Evolutionary conservation across 805 yeast species (phyloP).

Genomic region (Hanseniaspora pseudoguilliermondii): DNA sequence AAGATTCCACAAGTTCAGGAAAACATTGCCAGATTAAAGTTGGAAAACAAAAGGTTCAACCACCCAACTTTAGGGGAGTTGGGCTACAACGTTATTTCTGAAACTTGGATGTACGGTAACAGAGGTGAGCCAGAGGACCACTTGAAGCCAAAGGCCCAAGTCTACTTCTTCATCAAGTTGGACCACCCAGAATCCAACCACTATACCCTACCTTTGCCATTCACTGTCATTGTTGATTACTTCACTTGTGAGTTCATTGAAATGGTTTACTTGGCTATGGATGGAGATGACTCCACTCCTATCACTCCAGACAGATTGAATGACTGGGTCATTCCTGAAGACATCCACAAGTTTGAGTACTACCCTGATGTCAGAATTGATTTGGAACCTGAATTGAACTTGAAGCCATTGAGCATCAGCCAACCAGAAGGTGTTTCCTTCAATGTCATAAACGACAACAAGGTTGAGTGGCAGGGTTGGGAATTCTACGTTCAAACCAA

Average conservation of each 20-base stretch:
- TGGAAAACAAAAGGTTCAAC: slow-evolving; percentile 35
- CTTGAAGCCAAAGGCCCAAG: slow-evolving; percentile 44
- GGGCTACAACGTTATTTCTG: slow-evolving; percentile 38
- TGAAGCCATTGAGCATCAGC: slow-evolving; percentile 54
- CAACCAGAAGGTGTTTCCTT: slow-evolving; percentile 80
- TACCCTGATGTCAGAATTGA: slow-evolving; percentile 58
- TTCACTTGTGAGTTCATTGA: slow-evolving; percentile 48
- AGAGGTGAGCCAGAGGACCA: slow-evolving; percentile 42
- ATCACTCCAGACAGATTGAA: slow-evolving; percentile 5
- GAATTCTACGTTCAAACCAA: slow-evolving; percentile 58
- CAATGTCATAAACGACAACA: slow-evolving; percentile 39
- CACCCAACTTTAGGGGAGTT: slow-evolving; percentile 19
- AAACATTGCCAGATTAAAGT: slow-evolving; percentile 53
- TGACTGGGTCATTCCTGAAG: slow-evolving; percentile 29
- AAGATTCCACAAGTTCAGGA: slow-evolving; percentile 47
- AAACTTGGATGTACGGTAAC: slow-evolving; percentile 82
- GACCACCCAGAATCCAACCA: slow-evolving; percentile 61
- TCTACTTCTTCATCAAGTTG: slow-evolving; percentile 62
- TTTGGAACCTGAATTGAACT: slow-evolving; percentile 33
- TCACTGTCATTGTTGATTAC: slow-evolving; percentile 61
- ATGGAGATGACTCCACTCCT: slow-evolving; percentile 38
- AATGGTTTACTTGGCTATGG: slow-evolving; percentile 64
- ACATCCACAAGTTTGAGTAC: slow-evolving; percentile 61
- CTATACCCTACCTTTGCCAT: slow-evolving; percentile 59
- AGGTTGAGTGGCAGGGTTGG: slow-evolving; percentile 75